phyloP scores from a whole-genome alignment of 2,329 filamentous ascomycete genomes.

The Pseudogymnoascus sp. region DNA sequence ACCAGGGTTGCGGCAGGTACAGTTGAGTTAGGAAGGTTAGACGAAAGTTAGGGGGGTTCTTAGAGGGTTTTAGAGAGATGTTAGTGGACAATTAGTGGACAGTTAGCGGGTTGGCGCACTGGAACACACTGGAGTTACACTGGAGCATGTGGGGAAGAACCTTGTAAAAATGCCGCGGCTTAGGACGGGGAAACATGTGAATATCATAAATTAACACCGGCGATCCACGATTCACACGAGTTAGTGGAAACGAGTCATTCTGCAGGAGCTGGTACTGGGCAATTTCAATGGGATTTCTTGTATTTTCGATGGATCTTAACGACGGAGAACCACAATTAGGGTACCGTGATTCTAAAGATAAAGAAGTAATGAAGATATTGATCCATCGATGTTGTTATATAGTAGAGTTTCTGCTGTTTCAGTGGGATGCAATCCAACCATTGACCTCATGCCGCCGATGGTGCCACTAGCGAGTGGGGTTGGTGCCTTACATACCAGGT shows the following conservation, averaged over 20 bases:
- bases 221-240: not conserved
- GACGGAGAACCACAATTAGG: not conserved
- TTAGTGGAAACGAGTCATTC: not conserved
- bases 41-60: not conserved
- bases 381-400: not conserved
- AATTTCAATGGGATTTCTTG: not conserved
- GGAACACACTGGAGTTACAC: not conserved
- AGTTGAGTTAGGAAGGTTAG: conserved; percentile 1
- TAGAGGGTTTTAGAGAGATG: not conserved
- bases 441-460: not conserved
- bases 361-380: not conserved
- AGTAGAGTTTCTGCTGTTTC: not conserved
- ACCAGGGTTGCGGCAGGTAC: conserved; percentile 1
- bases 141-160: conserved; percentile 7
- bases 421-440: not conserved
- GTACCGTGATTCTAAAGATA: not conserved
- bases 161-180: conserved; percentile 7
- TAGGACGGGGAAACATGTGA: not conserved
- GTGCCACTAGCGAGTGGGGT: not conserved
- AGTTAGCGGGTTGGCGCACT: not conserved
- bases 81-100: not conserved
- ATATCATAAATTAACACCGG: not conserved
- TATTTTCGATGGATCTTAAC: not conserved
- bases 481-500: not conserved
- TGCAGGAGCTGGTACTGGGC: not conserved